These are phyloP conservation scores for Pulveroboletus frians DNA, from an alignment of 768 basidiomycete genomes.

Conservation along the genomic window DNA sequence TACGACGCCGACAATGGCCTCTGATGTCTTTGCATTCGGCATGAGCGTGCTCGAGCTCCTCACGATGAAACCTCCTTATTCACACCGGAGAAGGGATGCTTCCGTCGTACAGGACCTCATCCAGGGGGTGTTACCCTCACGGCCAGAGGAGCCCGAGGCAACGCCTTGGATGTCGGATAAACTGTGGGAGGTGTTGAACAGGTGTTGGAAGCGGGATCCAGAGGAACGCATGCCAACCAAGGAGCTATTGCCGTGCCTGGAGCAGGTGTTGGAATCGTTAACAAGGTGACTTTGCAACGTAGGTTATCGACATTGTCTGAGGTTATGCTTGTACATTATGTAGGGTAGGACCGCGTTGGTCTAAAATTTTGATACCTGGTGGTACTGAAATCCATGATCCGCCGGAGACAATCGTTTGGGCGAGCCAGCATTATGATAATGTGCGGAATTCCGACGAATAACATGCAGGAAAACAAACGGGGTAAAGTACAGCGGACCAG, in stretches of 20 bases:
- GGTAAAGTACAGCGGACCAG: conserved; percentile 40
- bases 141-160: conserved; percentile 35
- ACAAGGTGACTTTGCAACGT: background rate
- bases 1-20: conserved; percentile 38
- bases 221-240: conserved; percentile 38
- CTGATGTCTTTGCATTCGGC: conserved; percentile 54
- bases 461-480: conserved; percentile 30
- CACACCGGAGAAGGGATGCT: conserved; percentile 45
- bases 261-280: conserved; percentile 3
- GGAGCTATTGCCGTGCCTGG: conserved; percentile 26
- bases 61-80: conserved; percentile 48
- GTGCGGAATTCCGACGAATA: conserved; percentile 34
- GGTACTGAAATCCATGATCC: conserved; percentile 3
- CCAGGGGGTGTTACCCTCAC: conserved; percentile 35
- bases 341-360: background rate
- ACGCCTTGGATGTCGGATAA: conserved; percentile 41
- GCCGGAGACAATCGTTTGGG: conserved; percentile 22
- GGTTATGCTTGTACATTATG: conserved; percentile 3
- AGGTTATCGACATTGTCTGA: background rate
- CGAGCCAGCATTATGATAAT: conserved; percentile 36
- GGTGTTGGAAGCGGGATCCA: conserved; percentile 43
- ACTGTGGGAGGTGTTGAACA: conserved; percentile 42
- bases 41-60: conserved; percentile 59
- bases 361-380: background rate
- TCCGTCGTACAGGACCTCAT: conserved; percentile 45